These are phyloP conservation scores for Arachnomyces sp. DNA, from an alignment of 2,329 filamentous ascomycete genomes.

Conservation along the genomic window DNA sequence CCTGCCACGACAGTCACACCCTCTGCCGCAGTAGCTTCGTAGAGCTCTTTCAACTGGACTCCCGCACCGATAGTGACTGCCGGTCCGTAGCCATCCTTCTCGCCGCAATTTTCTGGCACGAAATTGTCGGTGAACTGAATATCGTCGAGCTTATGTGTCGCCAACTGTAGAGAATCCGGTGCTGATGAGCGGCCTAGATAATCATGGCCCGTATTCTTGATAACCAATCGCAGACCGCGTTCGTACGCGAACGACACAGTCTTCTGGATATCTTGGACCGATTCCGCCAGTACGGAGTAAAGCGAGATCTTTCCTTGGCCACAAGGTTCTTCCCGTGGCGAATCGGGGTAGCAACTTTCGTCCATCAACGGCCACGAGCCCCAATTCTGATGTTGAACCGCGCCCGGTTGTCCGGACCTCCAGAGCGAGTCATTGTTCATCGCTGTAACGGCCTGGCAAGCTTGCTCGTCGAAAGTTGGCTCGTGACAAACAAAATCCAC, in stretches of 20 bases:
- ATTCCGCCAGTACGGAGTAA: constrained; percentile 6
- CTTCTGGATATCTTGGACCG: constrained; percentile 8
- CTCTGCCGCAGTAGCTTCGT: too few relatives aligned
- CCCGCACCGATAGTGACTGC: constrained; percentile 8
- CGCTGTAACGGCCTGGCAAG: constrained; percentile 3
- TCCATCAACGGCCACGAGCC: background rate
- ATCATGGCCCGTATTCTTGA: constrained; percentile 11
- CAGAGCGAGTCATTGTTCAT: constrained; percentile 2
- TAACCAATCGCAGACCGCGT: constrained; percentile 7
- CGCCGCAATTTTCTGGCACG: constrained; percentile 4
- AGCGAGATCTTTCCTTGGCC: constrained; percentile 6
- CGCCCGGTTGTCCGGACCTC: constrained; percentile 3
- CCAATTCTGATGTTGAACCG: background rate
- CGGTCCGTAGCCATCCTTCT: background rate
- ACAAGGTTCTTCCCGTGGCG: constrained; percentile 2
- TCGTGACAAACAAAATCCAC: constrained; percentile 4
- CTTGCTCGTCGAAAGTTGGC: constrained; percentile 2
- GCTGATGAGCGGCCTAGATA: constrained; percentile 7
- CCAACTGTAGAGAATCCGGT: constrained; percentile 9
- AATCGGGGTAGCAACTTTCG: constrained; percentile 3
- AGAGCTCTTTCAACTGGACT: background rate
- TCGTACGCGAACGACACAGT: constrained; percentile 8
- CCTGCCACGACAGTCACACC: too few relatives aligned
- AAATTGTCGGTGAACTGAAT: constrained; percentile 7
- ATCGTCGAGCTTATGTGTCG: constrained; percentile 6